Evolutionary conservation across 768 basidiomycete genomes (phyloP), one percentile per base, ranked within the genome.

Genomic region (Leccinum variicolor): DNA sequence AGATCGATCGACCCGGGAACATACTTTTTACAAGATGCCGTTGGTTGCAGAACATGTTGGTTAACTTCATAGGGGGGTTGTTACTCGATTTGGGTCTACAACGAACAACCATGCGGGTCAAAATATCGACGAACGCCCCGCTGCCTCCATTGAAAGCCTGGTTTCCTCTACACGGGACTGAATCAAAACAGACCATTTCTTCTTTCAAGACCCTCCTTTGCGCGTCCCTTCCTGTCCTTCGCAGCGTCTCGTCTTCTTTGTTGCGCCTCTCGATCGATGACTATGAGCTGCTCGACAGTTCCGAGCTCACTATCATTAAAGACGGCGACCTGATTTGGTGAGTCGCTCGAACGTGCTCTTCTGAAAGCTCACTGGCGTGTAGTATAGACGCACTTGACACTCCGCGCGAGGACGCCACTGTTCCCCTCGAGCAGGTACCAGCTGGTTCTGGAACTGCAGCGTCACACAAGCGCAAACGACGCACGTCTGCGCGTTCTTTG

Each of bases 101-200:
- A 19, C 49, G 15, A 21, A 13, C 6, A 19, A 21, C 33, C 10
- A 62, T 85, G 83, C 78, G 84, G 11, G 66, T 85, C 51, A 77
- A 78, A 61, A 72, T 86, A 54, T 80, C 79, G 56, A 76, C 81
- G 0, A 65, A 66, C 5, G 63, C 73, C 31, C 83, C 84, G 34
- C 73, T 86, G 14, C 79, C 81, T 2, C 72, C 68, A 23, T 58
- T 82, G 14, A 81, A 78, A 58, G 81, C 77, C 6, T 86, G 84
- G 84, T 82, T 82, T 19, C 74, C 77, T 2, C n/a, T 29, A 4
- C 50, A 55, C 17, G 52, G 25, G 3, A 33, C n/a, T 13, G 39
- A 46, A 7, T 15, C 53, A 1, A 48, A 47, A 6, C 48, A 26
- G 5, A 63, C 23, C 17, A n/a, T 72, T 14, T 29, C 48, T 3